phyloP scores from a whole-genome alignment of 441 rosid species.

The Gossypium lobatum region DNA sequence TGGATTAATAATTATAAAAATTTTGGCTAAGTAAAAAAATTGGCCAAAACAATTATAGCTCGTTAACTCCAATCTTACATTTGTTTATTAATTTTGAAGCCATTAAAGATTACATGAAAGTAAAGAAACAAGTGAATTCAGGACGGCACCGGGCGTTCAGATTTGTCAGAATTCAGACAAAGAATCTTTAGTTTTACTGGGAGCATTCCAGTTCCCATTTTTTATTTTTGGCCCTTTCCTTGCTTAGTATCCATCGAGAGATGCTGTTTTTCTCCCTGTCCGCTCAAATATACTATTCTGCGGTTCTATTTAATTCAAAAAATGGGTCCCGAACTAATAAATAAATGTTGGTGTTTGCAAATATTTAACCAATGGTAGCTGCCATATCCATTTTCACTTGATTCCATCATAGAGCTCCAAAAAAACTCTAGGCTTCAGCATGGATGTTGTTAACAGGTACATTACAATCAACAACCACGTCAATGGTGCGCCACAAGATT shows the following conservation, averaged over 20 bases:
- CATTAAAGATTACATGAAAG: no score
- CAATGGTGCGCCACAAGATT: constrained; percentile 34
- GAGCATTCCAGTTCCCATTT: neutral
- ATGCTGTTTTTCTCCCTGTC: neutral
- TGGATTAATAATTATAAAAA: no score
- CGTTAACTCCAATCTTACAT: neutral
- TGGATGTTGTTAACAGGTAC: constrained; percentile 38
- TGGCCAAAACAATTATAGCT: neutral
- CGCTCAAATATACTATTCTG: no score
- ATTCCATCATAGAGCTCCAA: neutral
- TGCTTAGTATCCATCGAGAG: neutral
- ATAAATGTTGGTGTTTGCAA: no score
- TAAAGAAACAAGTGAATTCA: no score
- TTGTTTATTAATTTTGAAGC: neutral
- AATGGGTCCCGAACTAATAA: no score
- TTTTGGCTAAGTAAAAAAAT: neutral
- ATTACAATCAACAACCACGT: constrained; percentile 29
- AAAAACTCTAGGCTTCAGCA: neutral
- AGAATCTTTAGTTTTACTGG: neutral
- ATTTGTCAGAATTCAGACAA: neutral
- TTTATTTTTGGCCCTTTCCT: neutral
- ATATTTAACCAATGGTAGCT: neutral
- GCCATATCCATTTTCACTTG: neutral
- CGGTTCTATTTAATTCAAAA: no score
- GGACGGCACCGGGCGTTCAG: neutral